Evolutionary conservation across 768 basidiomycete species (phyloP).

Genomic region (Leccinellum rugosiceps): DNA sequence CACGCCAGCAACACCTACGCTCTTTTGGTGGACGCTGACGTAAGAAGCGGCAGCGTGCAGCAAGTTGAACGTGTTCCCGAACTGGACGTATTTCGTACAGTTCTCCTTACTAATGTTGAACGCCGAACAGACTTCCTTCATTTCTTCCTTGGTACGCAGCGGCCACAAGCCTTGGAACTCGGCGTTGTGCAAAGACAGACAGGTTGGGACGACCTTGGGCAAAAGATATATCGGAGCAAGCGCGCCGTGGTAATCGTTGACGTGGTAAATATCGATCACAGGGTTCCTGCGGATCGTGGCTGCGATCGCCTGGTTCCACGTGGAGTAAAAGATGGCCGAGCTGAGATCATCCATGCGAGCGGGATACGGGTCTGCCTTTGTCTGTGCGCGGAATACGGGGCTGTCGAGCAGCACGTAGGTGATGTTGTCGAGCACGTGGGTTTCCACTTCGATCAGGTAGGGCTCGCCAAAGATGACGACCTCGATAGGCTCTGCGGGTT

Average conservation of each 20-base stretch:
- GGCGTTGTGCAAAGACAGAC: conserved; percentile 92
- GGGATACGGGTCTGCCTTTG: conserved; percentile 93
- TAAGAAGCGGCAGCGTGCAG: conserved; percentile 91
- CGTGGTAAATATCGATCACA: conserved; percentile 88
- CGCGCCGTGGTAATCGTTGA: conserved; percentile 95
- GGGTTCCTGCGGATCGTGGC: conserved; percentile 85
- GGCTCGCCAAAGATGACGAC: conserved; percentile 96
- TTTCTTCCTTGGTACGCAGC: conserved; percentile 93
- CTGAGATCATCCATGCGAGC: conserved; percentile 96
- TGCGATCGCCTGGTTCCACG: conserved; percentile 97
- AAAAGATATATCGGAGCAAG: conserved; percentile 88
- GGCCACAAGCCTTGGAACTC: conserved; percentile 98
- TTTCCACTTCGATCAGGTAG: conserved; percentile 94
- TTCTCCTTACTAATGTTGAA: conserved; percentile 97
- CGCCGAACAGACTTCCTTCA: conserved; percentile 97
- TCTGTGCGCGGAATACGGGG: conserved; percentile 95
- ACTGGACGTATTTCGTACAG: conserved; percentile 96
- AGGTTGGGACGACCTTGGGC: conserved; percentile 86
- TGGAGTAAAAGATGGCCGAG: conserved; percentile 96
- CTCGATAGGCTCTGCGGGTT: conserved; percentile 90
- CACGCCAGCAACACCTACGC: conserved; percentile 91
- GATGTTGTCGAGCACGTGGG: conserved; percentile 90
- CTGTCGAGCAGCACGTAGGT: conserved; percentile 93
- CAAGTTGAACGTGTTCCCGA: conserved; percentile 96
- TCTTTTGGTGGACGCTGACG: conserved; percentile 91